Evolutionary conservation across 2,329 filamentous ascomycete genomes (phyloP), one percentile per base, ranked within the genome.

Genomic region (Chaetothyriales sp.): DNA sequence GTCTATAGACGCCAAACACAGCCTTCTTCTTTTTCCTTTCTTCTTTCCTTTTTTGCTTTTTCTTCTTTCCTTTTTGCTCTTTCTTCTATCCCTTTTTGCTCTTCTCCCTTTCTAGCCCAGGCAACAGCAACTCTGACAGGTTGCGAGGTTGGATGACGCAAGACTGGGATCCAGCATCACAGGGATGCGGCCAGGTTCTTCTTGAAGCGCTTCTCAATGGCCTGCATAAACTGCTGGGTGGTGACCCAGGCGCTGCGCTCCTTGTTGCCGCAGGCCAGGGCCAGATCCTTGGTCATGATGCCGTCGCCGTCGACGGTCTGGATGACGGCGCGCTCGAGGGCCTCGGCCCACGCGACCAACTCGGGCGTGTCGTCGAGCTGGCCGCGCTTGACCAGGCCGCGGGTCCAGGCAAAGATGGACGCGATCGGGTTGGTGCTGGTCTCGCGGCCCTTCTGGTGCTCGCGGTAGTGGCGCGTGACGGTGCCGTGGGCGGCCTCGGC

Each of bases 251-350:
- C 83, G 63, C 80, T 80, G 60, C 86, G 80, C 56, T 80, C 83
- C 63, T 84, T 89, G 77, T 89, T 89, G 64, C 92, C 92, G 68
- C 86, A 92, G 47, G 89, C 86, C 54, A 97, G 80, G n/a, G 92
- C 92, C 63, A 98, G 73, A 71, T 98, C 92, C 82, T 98, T 98
- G 70, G 92, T 98, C 92, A 97, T 98, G 74, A 97, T 85, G 57
- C 86, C 86, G 66, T 97, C 90, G 54, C 86, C 70, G 68, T 97
- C 86, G 61, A 98, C 92, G 22, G 90, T 90, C 69, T 97, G 89
- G 54, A 95, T 77, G 69, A 92, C 95, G 40, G 92, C 92, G 70
- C 86, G 78, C 78, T 98, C 92, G 51, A 98, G 80, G 65, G 78
- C 80, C 75, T 97, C 86, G 54, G 90, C 92, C 65, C 95, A 98